Evolutionary conservation across 2,329 filamentous ascomycete genomes (phyloP).

Genomic region (Chaetomiaceae sp.): DNA sequence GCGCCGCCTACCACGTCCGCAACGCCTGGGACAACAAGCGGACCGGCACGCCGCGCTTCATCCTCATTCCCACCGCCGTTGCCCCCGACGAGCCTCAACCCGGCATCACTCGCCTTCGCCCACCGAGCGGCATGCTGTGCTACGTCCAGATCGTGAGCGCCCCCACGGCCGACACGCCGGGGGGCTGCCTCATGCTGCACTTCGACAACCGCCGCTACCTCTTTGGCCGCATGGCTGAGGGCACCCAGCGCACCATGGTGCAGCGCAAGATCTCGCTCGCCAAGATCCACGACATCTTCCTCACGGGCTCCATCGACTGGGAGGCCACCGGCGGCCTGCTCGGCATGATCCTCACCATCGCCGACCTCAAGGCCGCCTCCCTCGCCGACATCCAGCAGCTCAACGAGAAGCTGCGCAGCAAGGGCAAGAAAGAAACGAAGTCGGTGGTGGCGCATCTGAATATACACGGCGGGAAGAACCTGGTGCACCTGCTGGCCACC

Average conservation of each 20-base stretch:
- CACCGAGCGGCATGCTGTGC: conserved; percentile 57
- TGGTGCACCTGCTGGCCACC: conserved; percentile 77
- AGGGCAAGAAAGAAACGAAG: conserved; percentile 30
- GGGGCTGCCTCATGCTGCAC: conserved; percentile 71
- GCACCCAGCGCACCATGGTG: conserved; percentile 71
- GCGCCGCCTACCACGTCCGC: neutral
- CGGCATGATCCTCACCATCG: conserved; percentile 79
- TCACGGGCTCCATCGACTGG: conserved; percentile 77
- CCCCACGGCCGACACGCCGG: conserved; percentile 83
- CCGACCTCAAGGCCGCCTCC: conserved; percentile 56
- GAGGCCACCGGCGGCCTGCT: conserved; percentile 73
- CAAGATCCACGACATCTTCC: conserved; percentile 71
- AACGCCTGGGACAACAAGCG: neutral
- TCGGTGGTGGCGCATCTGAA: conserved; percentile 10
- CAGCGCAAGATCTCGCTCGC: conserved; percentile 62
- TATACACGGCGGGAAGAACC: conserved; percentile 74
- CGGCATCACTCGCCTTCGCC: neutral
- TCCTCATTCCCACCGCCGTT: conserved; percentile 1
- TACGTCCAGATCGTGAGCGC: conserved; percentile 71
- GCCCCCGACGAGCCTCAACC: neutral
- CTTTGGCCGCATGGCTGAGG: conserved; percentile 78
- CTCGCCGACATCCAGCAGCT: conserved; percentile 38
- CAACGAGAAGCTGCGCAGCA: conserved; percentile 39
- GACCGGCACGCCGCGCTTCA: neutral
- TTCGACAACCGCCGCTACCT: conserved; percentile 80